phyloP scores from a whole-genome alignment of 2,329 filamentous ascomycete genomes.

The Penicillium sp. region DNA sequence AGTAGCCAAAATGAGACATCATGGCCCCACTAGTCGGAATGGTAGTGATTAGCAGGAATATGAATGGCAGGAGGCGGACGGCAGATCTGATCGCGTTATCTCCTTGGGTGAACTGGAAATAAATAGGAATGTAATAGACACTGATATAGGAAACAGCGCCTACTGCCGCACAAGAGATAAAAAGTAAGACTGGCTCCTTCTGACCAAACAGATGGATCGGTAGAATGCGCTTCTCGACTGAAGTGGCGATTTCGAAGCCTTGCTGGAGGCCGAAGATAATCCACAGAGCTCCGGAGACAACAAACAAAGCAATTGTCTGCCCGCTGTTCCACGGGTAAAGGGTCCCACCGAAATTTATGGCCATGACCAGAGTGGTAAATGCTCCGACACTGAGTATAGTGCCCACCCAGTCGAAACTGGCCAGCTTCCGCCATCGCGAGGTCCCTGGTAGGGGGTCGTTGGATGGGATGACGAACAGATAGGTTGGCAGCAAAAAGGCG shows the following conservation, averaged over 20 bases:
- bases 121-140: constrained; percentile 57
- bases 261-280: constrained; percentile 52
- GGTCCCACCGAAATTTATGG: constrained; percentile 35
- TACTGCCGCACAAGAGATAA: constrained; percentile 38
- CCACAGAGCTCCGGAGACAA: constrained; percentile 39
- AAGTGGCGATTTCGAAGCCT: constrained; percentile 44
- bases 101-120: constrained; percentile 54
- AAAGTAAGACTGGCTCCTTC: constrained; percentile 42
- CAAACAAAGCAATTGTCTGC: constrained; percentile 44
- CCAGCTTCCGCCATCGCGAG: no score
- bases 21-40: constrained; percentile 21
- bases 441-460: no score
- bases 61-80: constrained; percentile 35
- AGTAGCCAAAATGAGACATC: constrained; percentile 21
- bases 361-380: constrained; percentile 9
- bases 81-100: constrained; percentile 35
- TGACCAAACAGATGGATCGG: constrained; percentile 48
- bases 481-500: no score
- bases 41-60: constrained; percentile 25
- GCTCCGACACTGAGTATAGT: constrained; percentile 26
- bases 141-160: constrained; percentile 33
- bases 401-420: constrained; percentile 34
- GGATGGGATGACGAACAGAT: no score
- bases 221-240: constrained; percentile 44
- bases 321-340: constrained; percentile 40